phyloP scores from a whole-genome alignment of 805 yeast species.

The Candida railenensis region DNA sequence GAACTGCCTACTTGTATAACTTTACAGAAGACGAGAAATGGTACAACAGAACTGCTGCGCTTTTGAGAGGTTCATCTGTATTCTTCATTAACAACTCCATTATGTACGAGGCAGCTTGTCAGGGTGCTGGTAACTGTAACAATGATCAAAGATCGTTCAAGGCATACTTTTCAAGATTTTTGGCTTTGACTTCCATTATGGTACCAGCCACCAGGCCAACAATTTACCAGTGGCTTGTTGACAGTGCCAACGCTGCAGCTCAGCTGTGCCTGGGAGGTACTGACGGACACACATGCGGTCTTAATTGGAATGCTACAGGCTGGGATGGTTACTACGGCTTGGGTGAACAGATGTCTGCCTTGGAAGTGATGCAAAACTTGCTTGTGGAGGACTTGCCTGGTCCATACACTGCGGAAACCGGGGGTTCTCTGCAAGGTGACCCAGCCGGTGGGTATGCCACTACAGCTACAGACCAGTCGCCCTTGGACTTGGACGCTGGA shows the following conservation, averaged over 20 bases:
- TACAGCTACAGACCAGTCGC: conserved; percentile 33
- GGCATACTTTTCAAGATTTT: conserved; percentile 73
- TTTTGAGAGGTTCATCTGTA: conserved; percentile 54
- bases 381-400: conserved; percentile 41
- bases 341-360: conserved; percentile 77
- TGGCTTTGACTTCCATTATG: conserved; percentile 72
- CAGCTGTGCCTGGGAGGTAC: conserved; percentile 69
- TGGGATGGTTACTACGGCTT: conserved; percentile 71
- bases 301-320: conserved; percentile 55
- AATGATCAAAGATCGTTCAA: conserved; percentile 91
- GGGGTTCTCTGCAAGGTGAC: conserved; percentile 71
- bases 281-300: conserved; percentile 77
- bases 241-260: conserved; percentile 59
- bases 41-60: conserved; percentile 57
- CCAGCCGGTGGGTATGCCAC: conserved; percentile 64
- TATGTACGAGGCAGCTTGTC: conserved; percentile 86
- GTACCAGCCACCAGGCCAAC: conserved; percentile 56
- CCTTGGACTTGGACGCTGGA: conserved; percentile 42
- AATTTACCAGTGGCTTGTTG: conserved; percentile 44
- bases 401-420: conserved; percentile 62
- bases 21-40: conserved; percentile 65
- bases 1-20: conserved; percentile 79
- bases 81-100: conserved; percentile 54
- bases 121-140: conserved; percentile 61
- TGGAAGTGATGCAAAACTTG: conserved; percentile 58